phyloP scores from a whole-genome alignment of 2,329 filamentous ascomycete genomes.

The Colletotrichum liriopes region DNA sequence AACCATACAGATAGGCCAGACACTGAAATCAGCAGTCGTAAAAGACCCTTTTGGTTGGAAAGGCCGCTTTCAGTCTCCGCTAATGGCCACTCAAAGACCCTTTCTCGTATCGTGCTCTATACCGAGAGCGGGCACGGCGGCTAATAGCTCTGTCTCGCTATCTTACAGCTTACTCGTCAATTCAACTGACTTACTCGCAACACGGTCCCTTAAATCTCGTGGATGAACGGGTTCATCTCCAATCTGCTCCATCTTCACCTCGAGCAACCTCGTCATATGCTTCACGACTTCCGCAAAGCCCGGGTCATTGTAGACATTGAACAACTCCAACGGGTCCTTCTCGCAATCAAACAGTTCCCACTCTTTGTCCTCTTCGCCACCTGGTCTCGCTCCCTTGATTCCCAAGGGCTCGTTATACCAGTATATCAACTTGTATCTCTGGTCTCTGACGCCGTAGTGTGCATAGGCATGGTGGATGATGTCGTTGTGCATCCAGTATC shows the following conservation, averaged over 20 bases:
- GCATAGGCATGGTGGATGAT: conserved; percentile 65
- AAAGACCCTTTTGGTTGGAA: no score
- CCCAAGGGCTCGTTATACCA: conserved; percentile 69
- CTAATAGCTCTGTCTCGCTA: not conserved
- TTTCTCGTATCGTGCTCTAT: no score
- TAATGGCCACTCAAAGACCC: no score
- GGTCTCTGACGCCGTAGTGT: conserved; percentile 67
- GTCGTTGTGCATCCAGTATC: conserved; percentile 71
- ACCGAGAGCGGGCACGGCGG: no score
- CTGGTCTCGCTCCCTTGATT: conserved; percentile 59
- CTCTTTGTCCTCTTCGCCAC: conserved; percentile 60
- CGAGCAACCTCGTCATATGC: conserved; percentile 59
- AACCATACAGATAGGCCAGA: no score
- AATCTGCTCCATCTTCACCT: conserved; percentile 67
- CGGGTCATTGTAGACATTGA: conserved; percentile 60
- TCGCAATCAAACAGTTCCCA: conserved; percentile 70
- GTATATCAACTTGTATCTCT: conserved; percentile 70
- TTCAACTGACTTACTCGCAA: not conserved
- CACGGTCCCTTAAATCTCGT: not conserved
- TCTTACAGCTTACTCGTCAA: conserved; percentile 31
- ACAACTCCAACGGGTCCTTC: conserved; percentile 65
- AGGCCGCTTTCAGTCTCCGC: no score
- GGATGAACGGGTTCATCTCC: conserved; percentile 61
- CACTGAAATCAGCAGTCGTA: no score
- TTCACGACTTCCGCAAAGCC: conserved; percentile 56